Evolutionary conservation across 177 flowering plant species (phyloP).

Genomic region (Telopea speciosissima): DNA sequence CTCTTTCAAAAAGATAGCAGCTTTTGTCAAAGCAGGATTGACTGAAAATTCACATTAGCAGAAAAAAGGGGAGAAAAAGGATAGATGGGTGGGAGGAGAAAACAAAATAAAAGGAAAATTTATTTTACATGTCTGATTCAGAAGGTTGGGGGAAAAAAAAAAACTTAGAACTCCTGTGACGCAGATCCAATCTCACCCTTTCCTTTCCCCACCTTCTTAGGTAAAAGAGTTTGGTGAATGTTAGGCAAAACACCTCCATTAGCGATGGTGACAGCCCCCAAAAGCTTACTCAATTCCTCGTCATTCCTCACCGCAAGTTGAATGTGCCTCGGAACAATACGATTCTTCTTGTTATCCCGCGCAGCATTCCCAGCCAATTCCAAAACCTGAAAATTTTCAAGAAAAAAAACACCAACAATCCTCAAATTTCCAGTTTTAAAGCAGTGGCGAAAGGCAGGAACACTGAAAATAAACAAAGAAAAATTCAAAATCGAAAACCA

Average conservation of each 20-base stretch:
- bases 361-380: constrained; percentile 70
- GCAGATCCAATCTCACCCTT: constrained; percentile 42
- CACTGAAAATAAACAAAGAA: neutral
- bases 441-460: neutral
- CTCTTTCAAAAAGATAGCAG: neutral
- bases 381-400: constrained; percentile 31
- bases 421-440: no score
- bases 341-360: constrained; percentile 56
- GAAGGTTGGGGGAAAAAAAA: no score
- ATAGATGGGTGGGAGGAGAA: no score
- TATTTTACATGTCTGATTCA: neutral
- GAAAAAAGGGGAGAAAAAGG: no score
- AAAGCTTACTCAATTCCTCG: constrained; percentile 53
- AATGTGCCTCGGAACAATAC: constrained; percentile 53
- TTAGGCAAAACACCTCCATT: constrained; percentile 67
- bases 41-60: neutral
- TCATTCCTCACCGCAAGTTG: constrained; percentile 66
- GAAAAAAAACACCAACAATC: neutral
- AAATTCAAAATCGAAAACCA: neutral
- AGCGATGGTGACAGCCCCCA: constrained; percentile 56
- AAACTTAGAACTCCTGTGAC: constrained; percentile 42
- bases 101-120: no score
- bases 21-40: neutral
- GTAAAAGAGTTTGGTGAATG: constrained; percentile 49
- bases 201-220: constrained; percentile 37